Conservation (phyloP, 1,284 basidiomycete genomes). For the Apiotrichum gracile region DNA sequence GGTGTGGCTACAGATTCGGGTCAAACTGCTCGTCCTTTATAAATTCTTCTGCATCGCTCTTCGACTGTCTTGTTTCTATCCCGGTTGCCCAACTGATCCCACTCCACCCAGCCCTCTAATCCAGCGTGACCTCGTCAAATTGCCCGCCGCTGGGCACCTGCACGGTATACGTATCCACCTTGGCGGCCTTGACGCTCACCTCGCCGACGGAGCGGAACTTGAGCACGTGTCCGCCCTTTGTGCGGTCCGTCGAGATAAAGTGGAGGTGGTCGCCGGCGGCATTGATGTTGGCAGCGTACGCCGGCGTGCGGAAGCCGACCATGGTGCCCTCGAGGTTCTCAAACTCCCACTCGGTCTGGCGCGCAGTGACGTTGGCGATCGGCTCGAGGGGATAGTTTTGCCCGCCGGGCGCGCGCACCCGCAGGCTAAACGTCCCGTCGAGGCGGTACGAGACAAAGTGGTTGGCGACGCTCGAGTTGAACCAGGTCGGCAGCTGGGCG, state of each 20-base stretch:
- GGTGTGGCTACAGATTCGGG: too few relatives aligned
- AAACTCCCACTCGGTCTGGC: conserved; percentile 6
- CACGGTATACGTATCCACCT: neutral
- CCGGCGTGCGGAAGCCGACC: conserved; percentile 10
- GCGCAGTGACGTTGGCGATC: neutral
- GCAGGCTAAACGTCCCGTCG: conserved; percentile 6
- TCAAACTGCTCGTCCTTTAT: too few relatives aligned
- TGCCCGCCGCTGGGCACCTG: conserved; percentile 2
- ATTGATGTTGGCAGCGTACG: conserved; percentile 6
- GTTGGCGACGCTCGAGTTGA: neutral
- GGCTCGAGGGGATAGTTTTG: conserved; percentile 1
- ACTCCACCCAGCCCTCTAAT: too few relatives aligned
- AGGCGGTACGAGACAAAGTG: conserved; percentile 10
- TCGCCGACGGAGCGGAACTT: conserved; percentile 2
- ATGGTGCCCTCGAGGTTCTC: conserved; percentile 2
- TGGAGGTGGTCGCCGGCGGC: conserved; percentile 13
- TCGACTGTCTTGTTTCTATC: too few relatives aligned
- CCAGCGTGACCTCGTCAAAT: neutral
- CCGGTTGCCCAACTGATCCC: too few relatives aligned
- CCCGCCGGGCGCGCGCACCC: conserved; percentile 7
- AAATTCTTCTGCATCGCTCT: too few relatives aligned
- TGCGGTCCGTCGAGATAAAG: conserved; percentile 6
- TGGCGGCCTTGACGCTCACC: neutral
- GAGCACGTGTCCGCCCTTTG: conserved; percentile 5
- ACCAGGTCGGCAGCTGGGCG: neutral